Conservation (phyloP, 1,284 basidiomycete species). For the Pseudozyma tsukubaensis region DNA sequence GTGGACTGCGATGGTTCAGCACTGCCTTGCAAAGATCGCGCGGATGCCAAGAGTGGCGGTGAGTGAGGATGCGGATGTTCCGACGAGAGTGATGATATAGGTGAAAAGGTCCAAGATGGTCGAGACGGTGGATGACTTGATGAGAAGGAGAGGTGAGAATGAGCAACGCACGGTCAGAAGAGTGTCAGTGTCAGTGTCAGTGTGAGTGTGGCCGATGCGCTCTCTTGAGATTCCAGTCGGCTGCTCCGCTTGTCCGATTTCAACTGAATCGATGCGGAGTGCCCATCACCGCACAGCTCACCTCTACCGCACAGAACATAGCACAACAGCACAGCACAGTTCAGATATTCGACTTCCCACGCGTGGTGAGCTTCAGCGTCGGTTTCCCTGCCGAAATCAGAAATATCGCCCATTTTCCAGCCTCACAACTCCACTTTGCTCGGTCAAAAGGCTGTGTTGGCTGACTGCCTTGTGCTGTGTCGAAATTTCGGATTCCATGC, state of each 20-base stretch:
- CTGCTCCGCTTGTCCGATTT: neutral
- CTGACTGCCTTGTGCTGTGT: too few relatives aligned
- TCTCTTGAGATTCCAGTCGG: neutral
- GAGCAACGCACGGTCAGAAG: neutral
- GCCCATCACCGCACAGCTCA: neutral
- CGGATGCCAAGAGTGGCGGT: neutral
- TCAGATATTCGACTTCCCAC: neutral
- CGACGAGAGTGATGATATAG: neutral
- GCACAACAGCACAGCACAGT: constrained; percentile 5
- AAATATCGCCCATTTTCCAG: constrained; percentile 10
- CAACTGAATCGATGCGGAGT: constrained; percentile 6
- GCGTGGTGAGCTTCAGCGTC: neutral
- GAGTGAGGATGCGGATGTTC: neutral
- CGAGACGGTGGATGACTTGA: neutral
- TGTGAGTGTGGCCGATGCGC: constrained; percentile 7
- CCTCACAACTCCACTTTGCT: constrained; percentile 34
- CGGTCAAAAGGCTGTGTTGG: constrained; percentile 4
- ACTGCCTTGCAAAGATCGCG: neutral
- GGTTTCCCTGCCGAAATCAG: constrained; percentile 2
- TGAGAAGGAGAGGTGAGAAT: neutral
- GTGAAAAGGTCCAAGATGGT: neutral
- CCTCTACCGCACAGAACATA: too few relatives aligned
- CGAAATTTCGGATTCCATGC: too few relatives aligned
- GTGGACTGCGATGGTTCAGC: too few relatives aligned
- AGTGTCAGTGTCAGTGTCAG: neutral